Evolutionary conservation across 2,329 filamentous ascomycete genomes (phyloP).

Genomic region (Arthroderma sp.): DNA sequence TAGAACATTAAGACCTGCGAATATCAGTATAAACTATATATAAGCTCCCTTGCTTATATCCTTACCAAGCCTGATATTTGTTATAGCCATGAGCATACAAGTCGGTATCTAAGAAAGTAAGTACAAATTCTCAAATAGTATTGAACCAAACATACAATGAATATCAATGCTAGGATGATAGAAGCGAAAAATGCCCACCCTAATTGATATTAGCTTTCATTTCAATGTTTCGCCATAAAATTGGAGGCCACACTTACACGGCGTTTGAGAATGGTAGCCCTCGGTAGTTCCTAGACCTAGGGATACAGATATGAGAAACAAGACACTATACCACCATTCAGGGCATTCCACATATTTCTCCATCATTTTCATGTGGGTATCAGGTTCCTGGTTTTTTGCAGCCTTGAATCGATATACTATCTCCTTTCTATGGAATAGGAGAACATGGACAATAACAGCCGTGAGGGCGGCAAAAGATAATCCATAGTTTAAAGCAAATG

Average conservation of each 20-base stretch:
- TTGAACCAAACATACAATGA: constrained; percentile 31
- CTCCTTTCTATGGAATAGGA: constrained; percentile 52
- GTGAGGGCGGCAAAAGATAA: constrained; percentile 60
- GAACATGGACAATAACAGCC: constrained; percentile 54
- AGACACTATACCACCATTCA: constrained; percentile 42
- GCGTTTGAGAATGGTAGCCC: constrained; percentile 52
- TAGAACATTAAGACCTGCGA: constrained; percentile 52
- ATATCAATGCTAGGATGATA: constrained; percentile 49
- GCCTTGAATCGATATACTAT: constrained; percentile 51
- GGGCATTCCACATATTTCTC: constrained; percentile 42
- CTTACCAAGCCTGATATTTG: constrained; percentile 44
- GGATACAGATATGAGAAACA: constrained; percentile 38
- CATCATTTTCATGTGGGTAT: constrained; percentile 45
- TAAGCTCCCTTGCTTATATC: constrained; percentile 15
- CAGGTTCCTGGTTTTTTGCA: constrained; percentile 33
- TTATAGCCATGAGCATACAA: constrained; percentile 55
- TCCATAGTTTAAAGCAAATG: constrained; percentile 57
- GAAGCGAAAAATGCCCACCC: constrained; percentile 57
- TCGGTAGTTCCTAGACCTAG: constrained; percentile 35
- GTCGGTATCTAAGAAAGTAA: constrained; percentile 35
- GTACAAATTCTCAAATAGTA: constrained; percentile 15
- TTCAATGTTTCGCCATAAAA: too few species aligned
- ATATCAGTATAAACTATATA: constrained; percentile 16
- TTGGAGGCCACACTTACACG: constrained; percentile 27
- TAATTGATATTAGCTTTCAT: too few species aligned